Evolutionary conservation across 2,329 filamentous ascomycete species (phyloP), one percentile per base, ranked within the genome.

Genomic region (Monosporascus sp.): DNA sequence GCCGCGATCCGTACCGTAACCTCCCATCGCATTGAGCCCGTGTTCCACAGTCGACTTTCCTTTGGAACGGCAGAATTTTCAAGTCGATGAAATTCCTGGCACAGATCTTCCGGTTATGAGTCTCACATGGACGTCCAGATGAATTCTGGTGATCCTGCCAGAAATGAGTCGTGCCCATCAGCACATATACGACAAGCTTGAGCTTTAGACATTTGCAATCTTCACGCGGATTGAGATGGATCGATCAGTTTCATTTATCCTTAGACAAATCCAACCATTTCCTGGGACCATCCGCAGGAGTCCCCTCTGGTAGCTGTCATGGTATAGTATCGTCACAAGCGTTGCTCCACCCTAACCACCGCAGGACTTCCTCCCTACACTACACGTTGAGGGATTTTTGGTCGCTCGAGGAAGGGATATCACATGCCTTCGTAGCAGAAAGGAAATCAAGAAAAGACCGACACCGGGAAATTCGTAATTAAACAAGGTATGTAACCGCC

Each of bases 401-500:
- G 46, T 61, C 60, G 55, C 57, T 60, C 58, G 53, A 60, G 61
- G 51, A 53, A 61, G 57, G 62, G 62, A 56, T 48, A 57, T 54
- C 53, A 53, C 55, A 55, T 58, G 59, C 62, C 55, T 55, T 52
- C 54, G 58, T 55, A 63, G 55, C 61, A 58, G 55, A 51, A 55
- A 58, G 53, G 48, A 60, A 62, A 65, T 63, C 58, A 60, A 62
- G 58, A 55, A 63, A 58, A 58, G 62, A 61, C 63, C 59, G 61
- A 60, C 55, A 54, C 65, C 55, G 63, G 55, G 60, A 62, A 63
- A 63, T 72, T 74, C 71, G 65, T 75, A 71, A 78, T 78, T 78
- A 78, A 77, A 78, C 74, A 78, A 75, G 69, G 72, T 78, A 77
- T 72, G 72, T 73, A 71, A 70, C 70, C 70, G 68, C 71, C 72